Evolutionary conservation across 495 filamentous ascomycete species (phyloP), one percentile per base, ranked within the genome.

Genomic region (Penicillium egyptiacum): DNA sequence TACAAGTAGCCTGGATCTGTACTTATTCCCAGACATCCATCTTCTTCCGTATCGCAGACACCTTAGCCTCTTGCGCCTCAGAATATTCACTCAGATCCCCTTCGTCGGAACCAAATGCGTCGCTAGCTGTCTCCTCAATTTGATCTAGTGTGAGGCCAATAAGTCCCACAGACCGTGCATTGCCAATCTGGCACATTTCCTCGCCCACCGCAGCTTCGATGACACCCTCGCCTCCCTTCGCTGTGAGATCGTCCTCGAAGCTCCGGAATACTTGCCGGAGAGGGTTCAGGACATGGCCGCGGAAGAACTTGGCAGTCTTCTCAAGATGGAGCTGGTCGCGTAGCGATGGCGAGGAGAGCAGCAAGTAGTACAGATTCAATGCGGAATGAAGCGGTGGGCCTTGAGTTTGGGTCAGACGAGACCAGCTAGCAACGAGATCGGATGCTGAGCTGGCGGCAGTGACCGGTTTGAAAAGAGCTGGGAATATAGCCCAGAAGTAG

Each of bases 401-500:
- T 17, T 71, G 50, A 12, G 63, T 67, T 44, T 79, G 72, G 0
- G 75, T 70, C 41, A 79, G 72, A 16, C 65, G 65, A 44, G 67
- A 65, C 71, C 71, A 77, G 23, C 65, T 70, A 11, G 64, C 49
- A 6, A 71, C 69, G 20, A 79, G 62, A 37, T 71, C 69, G 8
- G 70, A 54, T 1, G 51, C 62, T 60, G 50, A 73, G 44, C 14
- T 55, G 33, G 49, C 57, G 4, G 66, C 26, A 0, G 53, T 56
- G 39, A 70, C 58, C 0, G 70, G 43, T 22, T 56, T 61, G 65
- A 75, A 74, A 4, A 77, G 63, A 1, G 64, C 51, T 4, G 72
- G 70, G 48, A 76, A 75, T 16, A 84, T 60, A 30, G 77, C 78
- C 47, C 75, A 93, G 30, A 88, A 76, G 52, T 82, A 68, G 8